Conservation (phyloP, 257 asterid genomes). For the Perilla frutescens region DNA sequence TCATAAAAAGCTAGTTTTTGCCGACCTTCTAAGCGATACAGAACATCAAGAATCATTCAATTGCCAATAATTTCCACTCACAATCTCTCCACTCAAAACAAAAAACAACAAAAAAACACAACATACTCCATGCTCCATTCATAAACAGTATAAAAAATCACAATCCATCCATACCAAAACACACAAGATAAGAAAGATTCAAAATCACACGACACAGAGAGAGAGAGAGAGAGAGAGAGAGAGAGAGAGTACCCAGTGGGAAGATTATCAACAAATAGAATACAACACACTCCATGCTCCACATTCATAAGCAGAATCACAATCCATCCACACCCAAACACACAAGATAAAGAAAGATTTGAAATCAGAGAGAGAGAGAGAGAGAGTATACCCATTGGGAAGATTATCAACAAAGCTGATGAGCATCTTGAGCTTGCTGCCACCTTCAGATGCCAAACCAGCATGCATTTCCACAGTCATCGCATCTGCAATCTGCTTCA, state of each 20-base stretch:
- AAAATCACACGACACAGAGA: not conserved
- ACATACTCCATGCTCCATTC: not conserved
- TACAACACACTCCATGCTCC: not conserved
- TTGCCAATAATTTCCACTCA: not conserved
- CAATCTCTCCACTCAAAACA: not conserved
- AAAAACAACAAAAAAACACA: not conserved
- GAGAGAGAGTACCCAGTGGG: not conserved
- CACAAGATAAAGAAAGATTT: not conserved
- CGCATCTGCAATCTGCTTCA: conserved; percentile 76
- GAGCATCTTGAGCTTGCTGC: conserved; percentile 89
- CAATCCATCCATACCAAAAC: not conserved
- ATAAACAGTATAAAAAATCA: not conserved
- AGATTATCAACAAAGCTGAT: conserved; percentile 78
- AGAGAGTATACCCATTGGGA: conserved; percentile 65
- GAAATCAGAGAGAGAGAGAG: not conserved
- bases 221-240: not conserved
- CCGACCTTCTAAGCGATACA: not conserved
- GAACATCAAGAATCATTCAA: not conserved
- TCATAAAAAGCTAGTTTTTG: too few relatives aligned
- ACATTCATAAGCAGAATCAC: not conserved
- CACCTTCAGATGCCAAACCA: conserved; percentile 84
- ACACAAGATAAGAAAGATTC: not conserved
- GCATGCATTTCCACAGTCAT: conserved; percentile 93
- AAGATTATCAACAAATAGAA: too few relatives aligned
- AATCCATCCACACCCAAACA: not conserved